phyloP scores from a whole-genome alignment of 2,329 filamentous ascomycete genomes.

The Hirsutella thompsonii region DNA sequence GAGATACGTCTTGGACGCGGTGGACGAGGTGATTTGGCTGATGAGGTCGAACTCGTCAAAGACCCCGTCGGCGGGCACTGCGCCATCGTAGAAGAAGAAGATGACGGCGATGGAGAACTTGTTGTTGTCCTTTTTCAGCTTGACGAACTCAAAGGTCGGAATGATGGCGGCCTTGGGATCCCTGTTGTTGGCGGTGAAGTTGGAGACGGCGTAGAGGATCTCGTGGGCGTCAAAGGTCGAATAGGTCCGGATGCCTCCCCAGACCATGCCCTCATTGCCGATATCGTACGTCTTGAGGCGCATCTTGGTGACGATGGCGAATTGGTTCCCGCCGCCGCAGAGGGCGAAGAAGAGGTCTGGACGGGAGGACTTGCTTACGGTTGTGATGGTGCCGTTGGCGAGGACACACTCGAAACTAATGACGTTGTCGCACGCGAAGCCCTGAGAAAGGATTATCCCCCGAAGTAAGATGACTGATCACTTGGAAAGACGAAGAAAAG shows the following conservation, averaged over 20 bases:
- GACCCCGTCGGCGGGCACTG: slow-evolving; percentile 32
- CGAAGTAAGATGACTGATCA: too few species aligned
- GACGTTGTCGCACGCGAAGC: neutral
- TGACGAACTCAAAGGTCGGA: slow-evolving; percentile 31
- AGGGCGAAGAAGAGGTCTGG: slow-evolving; percentile 38
- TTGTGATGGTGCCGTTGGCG: neutral
- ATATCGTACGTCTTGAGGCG: slow-evolving; percentile 27
- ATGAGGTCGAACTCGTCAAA: slow-evolving; percentile 44
- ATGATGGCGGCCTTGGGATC: slow-evolving; percentile 50
- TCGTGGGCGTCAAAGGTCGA: slow-evolving; percentile 14
- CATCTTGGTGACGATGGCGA: slow-evolving; percentile 34
- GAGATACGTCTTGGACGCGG: slow-evolving; percentile 32
- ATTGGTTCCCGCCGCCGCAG: slow-evolving; percentile 44
- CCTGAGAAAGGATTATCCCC: too few species aligned
- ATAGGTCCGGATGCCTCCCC: slow-evolving; percentile 27
- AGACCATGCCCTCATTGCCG: slow-evolving; percentile 24
- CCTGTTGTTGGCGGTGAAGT: slow-evolving; percentile 44
- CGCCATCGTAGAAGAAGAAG: slow-evolving; percentile 51
- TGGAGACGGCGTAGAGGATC: slow-evolving; percentile 33
- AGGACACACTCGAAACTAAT: neutral
- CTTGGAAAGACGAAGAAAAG: too few species aligned
- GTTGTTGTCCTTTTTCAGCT: slow-evolving; percentile 15
- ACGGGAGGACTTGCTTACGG: slow-evolving; percentile 15
- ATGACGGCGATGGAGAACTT: slow-evolving; percentile 36
- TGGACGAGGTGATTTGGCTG: slow-evolving; percentile 26